phyloP scores from a whole-genome alignment of 768 basidiomycete species.

The Lyophyllum decastes region DNA sequence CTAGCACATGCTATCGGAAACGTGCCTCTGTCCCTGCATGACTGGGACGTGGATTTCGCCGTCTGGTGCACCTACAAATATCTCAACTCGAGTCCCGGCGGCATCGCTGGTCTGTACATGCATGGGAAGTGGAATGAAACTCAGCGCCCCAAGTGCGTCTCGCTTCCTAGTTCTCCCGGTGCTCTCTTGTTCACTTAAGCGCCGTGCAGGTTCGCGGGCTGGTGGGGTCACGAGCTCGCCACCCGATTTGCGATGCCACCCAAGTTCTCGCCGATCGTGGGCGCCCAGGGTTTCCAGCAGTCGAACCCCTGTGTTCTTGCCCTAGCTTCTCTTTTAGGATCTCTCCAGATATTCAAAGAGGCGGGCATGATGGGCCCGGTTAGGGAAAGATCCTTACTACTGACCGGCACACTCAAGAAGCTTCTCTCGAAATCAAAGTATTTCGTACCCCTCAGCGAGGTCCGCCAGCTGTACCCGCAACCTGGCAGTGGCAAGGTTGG shows the following conservation, averaged over 20 bases:
- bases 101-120: slow-evolving; percentile 92
- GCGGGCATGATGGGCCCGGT: slow-evolving; percentile 75
- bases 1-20: slow-evolving; percentile 96
- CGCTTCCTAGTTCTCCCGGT: slow-evolving; percentile 13
- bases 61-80: slow-evolving; percentile 99
- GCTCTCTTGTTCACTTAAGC: slow-evolving; percentile 13
- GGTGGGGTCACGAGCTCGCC: slow-evolving; percentile 93
- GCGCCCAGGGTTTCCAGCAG: slow-evolving; percentile 95
- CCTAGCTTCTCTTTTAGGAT: slow-evolving; percentile 79
- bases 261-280: slow-evolving; percentile 78
- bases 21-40: slow-evolving; percentile 84
- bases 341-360: slow-evolving; percentile 77
- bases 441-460: slow-evolving; percentile 52
- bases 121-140: slow-evolving; percentile 79
- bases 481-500: slow-evolving; percentile 33
- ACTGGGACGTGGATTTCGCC: slow-evolving; percentile 96
- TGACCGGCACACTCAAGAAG: slow-evolving; percentile 74
- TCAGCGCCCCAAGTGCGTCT: slow-evolving; percentile 62
- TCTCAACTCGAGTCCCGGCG: slow-evolving; percentile 94
- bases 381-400: slow-evolving; percentile 63
- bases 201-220: slow-evolving; percentile 76
- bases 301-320: slow-evolving; percentile 90
- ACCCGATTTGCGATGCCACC: slow-evolving; percentile 93
- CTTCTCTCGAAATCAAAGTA: slow-evolving; percentile 62
- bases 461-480: slow-evolving; percentile 28